These are phyloP conservation scores for Colletotrichum neosansevieriae DNA, from an alignment of 2,329 filamentous ascomycete genomes.

Conservation along the genomic window DNA sequence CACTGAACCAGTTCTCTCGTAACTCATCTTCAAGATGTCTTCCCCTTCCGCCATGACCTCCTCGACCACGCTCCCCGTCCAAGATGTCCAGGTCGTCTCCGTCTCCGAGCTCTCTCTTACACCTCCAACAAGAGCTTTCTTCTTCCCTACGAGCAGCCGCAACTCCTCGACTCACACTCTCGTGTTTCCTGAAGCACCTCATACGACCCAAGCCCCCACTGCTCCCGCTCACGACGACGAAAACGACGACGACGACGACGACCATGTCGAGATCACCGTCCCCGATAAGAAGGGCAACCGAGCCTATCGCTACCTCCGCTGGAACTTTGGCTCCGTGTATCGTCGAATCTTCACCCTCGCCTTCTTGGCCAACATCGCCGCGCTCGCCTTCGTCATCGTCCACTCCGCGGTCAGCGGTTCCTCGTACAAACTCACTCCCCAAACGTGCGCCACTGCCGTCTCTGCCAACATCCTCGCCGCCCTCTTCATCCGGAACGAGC, in stretches of 20 bases:
- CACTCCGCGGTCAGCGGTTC: constrained; percentile 36
- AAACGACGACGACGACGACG: not conserved
- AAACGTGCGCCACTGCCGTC: constrained; percentile 50
- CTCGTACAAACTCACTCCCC: constrained; percentile 27
- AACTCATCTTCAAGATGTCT: constrained; percentile 17
- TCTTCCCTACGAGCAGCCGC: constrained; percentile 13
- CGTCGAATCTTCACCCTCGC: constrained; percentile 67
- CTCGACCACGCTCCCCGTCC: constrained; percentile 25
- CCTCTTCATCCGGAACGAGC: constrained; percentile 66
- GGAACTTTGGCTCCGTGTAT: constrained; percentile 65
- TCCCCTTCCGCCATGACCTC: constrained; percentile 17
- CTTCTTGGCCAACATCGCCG: constrained; percentile 62
- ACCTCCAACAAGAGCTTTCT: constrained; percentile 17
- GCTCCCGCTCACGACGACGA: constrained; percentile 20
- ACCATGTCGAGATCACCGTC: constrained; percentile 50
- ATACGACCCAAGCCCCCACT: not conserved
- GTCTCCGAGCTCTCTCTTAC: constrained; percentile 3
- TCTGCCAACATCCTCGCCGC: constrained; percentile 59
- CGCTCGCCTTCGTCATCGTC: constrained; percentile 55
- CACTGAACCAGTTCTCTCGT: not conserved
- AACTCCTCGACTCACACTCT: constrained; percentile 33
- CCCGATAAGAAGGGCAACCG: constrained; percentile 53
- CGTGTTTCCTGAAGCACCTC: not conserved
- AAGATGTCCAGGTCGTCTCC: not conserved
- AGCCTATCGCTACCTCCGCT: constrained; percentile 54